A percentile compares a stretch with the other conserved stretches of the same genome.
phyloP scores from a whole-genome alignment of 2,329 filamentous ascomycete species.

The Pyricularia grisea region DNA sequence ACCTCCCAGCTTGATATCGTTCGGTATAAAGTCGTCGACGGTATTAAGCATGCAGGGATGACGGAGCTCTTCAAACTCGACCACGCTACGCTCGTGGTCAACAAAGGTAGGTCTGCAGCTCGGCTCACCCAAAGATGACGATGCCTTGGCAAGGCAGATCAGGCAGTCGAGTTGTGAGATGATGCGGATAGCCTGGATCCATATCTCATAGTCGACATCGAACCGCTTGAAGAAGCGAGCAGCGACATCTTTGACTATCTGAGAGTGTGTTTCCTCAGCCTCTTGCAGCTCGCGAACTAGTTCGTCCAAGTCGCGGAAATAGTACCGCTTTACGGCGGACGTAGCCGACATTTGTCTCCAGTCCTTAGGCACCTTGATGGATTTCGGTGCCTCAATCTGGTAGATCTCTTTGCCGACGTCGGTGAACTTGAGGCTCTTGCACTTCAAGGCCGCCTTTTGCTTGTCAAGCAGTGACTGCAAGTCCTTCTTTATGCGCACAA shows the following conservation, averaged over 20 bases:
- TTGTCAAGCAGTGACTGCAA: conserved; percentile 63
- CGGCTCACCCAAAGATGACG: conserved; percentile 71
- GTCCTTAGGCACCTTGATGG: conserved; percentile 70
- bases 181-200: conserved; percentile 84
- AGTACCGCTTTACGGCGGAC: conserved; percentile 83
- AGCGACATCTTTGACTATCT: conserved; percentile 81
- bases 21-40: conserved; percentile 92
- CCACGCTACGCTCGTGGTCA: conserved; percentile 70
- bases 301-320: conserved; percentile 72
- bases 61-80: conserved; percentile 88
- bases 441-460: conserved; percentile 65
- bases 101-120: conserved; percentile 86
- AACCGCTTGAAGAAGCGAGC: conserved; percentile 79
- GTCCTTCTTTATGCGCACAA: conserved; percentile 65
- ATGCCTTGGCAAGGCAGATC: conserved; percentile 85
- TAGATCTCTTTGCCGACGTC: conserved; percentile 97
- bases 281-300: conserved; percentile 86
- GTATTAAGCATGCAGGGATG: conserved; percentile 91
- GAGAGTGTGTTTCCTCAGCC: conserved; percentile 84
- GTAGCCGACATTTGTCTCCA: conserved; percentile 98
- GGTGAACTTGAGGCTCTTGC: conserved; percentile 61
- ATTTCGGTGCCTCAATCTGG: conserved; percentile 84
- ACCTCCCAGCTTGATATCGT: conserved; percentile 82
- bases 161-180: conserved; percentile 90
- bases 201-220: conserved; percentile 74